Conservation (phyloP, 2,329 filamentous ascomycete genomes). For the Phialemoniopsis sp. region DNA sequence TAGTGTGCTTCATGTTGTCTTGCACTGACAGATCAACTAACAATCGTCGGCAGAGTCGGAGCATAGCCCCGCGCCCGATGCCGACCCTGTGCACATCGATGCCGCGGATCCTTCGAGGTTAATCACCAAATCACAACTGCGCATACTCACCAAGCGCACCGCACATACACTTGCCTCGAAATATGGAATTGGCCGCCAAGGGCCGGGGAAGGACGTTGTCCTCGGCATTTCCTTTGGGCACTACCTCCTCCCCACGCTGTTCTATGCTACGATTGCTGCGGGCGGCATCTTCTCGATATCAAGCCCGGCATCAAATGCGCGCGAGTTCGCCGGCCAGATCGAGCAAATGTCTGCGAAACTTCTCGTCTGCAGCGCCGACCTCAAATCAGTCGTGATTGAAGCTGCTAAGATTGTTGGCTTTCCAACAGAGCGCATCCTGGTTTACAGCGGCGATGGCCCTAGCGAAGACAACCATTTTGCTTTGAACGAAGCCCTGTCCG, state of each 20-base stretch:
- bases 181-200: slow-evolving; percentile 46
- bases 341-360: slow-evolving; percentile 30
- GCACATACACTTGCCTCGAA: slow-evolving; percentile 49
- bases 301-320: slow-evolving; percentile 40
- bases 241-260: slow-evolving; percentile 46
- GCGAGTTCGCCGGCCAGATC: slow-evolving; percentile 45
- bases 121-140: slow-evolving; percentile 48
- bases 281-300: slow-evolving; percentile 56
- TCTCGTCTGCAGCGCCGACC: slow-evolving; percentile 41
- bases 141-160: slow-evolving; percentile 43
- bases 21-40: neutral
- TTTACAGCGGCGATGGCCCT: slow-evolving; percentile 34
- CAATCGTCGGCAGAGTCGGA: slow-evolving; percentile 24
- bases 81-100: slow-evolving; percentile 52
- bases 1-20: no score
- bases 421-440: slow-evolving; percentile 38
- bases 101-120: slow-evolving; percentile 48
- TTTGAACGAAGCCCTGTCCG: slow-evolving; percentile 20
- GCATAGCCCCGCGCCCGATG: slow-evolving; percentile 28
- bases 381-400: slow-evolving; percentile 38
- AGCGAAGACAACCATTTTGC: slow-evolving; percentile 10
- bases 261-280: slow-evolving; percentile 53
- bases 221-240: slow-evolving; percentile 54
- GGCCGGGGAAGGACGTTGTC: slow-evolving; percentile 47
- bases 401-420: slow-evolving; percentile 44